Percentiles rank a stretch among this genome's conserved stretches.
Conservation (phyloP, 2,329 filamentous ascomycete species). For the Paracoccidioides lutzii region DNA sequence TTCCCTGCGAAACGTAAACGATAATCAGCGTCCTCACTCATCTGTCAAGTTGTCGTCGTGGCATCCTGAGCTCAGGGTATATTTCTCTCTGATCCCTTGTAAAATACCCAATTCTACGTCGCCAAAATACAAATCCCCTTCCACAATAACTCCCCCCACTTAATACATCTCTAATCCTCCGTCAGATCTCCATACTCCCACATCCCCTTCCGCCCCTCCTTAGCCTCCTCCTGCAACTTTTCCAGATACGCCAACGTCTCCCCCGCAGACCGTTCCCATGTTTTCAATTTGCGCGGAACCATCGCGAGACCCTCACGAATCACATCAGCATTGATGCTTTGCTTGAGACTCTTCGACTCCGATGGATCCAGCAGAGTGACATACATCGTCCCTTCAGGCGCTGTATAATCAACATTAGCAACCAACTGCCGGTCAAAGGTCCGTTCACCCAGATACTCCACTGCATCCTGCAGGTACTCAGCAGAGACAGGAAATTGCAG, state of each 20-base stretch:
- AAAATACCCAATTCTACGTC: background rate
- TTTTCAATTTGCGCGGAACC: conserved; percentile 82
- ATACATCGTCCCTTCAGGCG: conserved; percentile 67
- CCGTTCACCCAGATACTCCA: conserved; percentile 59
- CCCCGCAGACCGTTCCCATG: conserved; percentile 70
- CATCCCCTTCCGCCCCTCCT: conserved; percentile 69
- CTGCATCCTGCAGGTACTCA: conserved; percentile 73
- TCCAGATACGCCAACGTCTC: conserved; percentile 60
- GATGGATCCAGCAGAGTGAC: conserved; percentile 79
- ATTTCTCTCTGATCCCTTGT: background rate
- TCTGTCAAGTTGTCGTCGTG: no score
- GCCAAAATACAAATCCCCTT: background rate
- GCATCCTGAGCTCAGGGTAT: no score
- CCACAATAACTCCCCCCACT: no score
- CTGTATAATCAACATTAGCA: conserved; percentile 78
- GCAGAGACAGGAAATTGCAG: conserved; percentile 70
- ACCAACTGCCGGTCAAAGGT: conserved; percentile 68
- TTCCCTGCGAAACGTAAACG: no score
- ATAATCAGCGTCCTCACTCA: no score
- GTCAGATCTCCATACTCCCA: conserved; percentile 98
- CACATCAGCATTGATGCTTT: conserved; percentile 83
- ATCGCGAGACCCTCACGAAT: conserved; percentile 74
- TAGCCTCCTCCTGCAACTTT: conserved; percentile 64
- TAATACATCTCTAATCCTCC: conserved; percentile 50
- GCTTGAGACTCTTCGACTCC: conserved; percentile 47